phyloP scores from a whole-genome alignment of 495 filamentous ascomycete species.

The Penicillium steckii region DNA sequence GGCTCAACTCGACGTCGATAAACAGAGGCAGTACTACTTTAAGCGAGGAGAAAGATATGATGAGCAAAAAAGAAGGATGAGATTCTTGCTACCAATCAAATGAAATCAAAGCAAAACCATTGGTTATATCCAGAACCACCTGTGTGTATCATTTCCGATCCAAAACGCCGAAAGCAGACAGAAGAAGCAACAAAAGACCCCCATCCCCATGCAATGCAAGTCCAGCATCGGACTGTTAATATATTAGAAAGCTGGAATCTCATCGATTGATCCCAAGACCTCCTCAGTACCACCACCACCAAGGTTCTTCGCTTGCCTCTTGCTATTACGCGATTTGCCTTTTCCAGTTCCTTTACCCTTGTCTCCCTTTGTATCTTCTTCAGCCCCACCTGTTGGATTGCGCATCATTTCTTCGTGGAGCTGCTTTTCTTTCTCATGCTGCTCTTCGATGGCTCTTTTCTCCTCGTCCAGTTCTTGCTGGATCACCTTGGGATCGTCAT shows the following conservation, averaged over 20 bases:
- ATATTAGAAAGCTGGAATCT: slow-evolving; percentile 30
- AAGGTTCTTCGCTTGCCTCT: slow-evolving; percentile 33
- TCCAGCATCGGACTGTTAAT: background rate
- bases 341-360: slow-evolving; percentile 35
- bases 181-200: slow-evolving; percentile 5
- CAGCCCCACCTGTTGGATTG: slow-evolving; percentile 35
- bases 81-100: background rate
- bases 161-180: slow-evolving; percentile 13
- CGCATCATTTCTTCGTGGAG: slow-evolving; percentile 52
- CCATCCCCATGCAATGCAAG: background rate
- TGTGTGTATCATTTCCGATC: slow-evolving; percentile 7
- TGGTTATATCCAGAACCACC: slow-evolving; percentile 8
- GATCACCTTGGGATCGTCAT: slow-evolving; percentile 53
- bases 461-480: slow-evolving; percentile 70
- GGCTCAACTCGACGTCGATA: slow-evolving; percentile 81
- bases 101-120: background rate
- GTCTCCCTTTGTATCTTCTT: slow-evolving; percentile 36
- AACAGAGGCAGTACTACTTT: background rate
- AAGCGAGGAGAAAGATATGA: background rate
- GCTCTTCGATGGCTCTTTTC: slow-evolving; percentile 60
- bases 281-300: slow-evolving; percentile 44
- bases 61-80: background rate
- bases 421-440: slow-evolving; percentile 60
- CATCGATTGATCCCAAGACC: slow-evolving; percentile 40
- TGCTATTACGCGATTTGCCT: slow-evolving; percentile 38